Conservation (phyloP, 1,284 basidiomycete genomes). For the Leccinum pachyderme region DNA sequence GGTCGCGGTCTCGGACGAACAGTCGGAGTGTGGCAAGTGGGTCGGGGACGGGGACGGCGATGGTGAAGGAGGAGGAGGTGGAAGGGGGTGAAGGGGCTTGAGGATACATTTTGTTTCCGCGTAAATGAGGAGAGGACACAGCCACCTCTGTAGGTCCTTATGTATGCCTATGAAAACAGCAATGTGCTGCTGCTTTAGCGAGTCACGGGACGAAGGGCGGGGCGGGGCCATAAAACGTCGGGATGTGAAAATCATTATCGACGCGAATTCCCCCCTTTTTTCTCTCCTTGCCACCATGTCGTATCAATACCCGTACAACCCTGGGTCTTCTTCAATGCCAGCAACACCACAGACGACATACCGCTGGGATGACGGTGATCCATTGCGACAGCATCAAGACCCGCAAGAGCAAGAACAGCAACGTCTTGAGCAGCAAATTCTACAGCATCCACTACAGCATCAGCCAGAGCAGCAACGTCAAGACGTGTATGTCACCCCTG, state of each 20-base stretch:
- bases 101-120: background rate
- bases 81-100: background rate
- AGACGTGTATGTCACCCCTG: conserved; percentile 17
- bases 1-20: conserved; percentile 39
- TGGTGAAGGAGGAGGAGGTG: conserved; percentile 2
- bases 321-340: conserved; percentile 35
- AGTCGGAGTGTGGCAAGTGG: conserved; percentile 34
- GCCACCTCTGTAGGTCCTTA: background rate
- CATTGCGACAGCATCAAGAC: conserved; percentile 13
- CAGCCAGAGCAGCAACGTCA: conserved; percentile 22
- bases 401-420: conserved; percentile 14
- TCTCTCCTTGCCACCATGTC: conserved; percentile 32
- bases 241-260: conserved; percentile 1
- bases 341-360: conserved; percentile 33
- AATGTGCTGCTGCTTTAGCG: too few relatives aligned
- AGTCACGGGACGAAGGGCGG: conserved; percentile 19
- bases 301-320: conserved; percentile 38
- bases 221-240: conserved; percentile 28
- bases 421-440: conserved; percentile 32
- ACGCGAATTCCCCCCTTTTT: conserved; percentile 19
- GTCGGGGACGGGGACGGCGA: conserved; percentile 3
- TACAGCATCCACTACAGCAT: conserved; percentile 30
- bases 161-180: background rate
- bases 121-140: background rate
- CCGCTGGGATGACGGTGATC: conserved; percentile 32